A percentile compares a stretch with the other conserved stretches of the same genome.
Evolutionary conservation across 1,284 basidiomycete species (phyloP).

Genomic region (Pseudozyma sp.): DNA sequence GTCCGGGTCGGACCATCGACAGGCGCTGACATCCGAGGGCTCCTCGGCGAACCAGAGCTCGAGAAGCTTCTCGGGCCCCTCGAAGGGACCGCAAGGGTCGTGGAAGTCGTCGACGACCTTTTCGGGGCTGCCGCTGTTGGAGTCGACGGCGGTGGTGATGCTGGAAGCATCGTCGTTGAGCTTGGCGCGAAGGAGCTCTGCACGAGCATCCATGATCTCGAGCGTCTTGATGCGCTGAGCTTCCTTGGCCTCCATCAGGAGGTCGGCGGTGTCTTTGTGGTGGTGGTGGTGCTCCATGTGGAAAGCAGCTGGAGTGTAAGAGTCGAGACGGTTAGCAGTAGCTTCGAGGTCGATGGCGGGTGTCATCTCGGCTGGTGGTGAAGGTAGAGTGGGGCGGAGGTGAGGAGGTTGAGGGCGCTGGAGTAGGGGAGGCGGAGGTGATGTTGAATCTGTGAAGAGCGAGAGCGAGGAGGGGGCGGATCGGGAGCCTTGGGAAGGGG

Average conservation of each 20-base stretch:
- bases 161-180: slow-evolving; percentile 35
- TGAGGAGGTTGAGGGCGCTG: slow-evolving; percentile 42
- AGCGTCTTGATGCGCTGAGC: slow-evolving; percentile 44
- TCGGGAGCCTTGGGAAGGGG: slow-evolving; percentile 52
- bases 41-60: slow-evolving; percentile 92
- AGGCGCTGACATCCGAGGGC: slow-evolving; percentile 68
- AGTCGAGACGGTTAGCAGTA: slow-evolving; percentile 46
- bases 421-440: slow-evolving; percentile 22
- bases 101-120: slow-evolving; percentile 38
- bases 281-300: slow-evolving; percentile 32
- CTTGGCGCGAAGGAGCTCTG: slow-evolving; percentile 36
- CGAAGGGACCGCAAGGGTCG: slow-evolving; percentile 66
- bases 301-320: slow-evolving; percentile 27
- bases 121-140: slow-evolving; percentile 33
- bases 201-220: slow-evolving; percentile 51
- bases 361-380: slow-evolving; percentile 55
- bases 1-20: slow-evolving; percentile 40
- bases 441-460: slow-evolving; percentile 25
- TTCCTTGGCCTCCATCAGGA: slow-evolving; percentile 48
- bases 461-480: slow-evolving; percentile 32
- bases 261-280: slow-evolving; percentile 49
- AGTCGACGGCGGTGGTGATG: slow-evolving; percentile 43
- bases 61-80: slow-evolving; percentile 89
- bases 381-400: slow-evolving; percentile 48
- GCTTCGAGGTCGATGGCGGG: slow-evolving; percentile 49